Conservation (phyloP, 305 asterid genomes). For the Solanum hybrid region DNA sequence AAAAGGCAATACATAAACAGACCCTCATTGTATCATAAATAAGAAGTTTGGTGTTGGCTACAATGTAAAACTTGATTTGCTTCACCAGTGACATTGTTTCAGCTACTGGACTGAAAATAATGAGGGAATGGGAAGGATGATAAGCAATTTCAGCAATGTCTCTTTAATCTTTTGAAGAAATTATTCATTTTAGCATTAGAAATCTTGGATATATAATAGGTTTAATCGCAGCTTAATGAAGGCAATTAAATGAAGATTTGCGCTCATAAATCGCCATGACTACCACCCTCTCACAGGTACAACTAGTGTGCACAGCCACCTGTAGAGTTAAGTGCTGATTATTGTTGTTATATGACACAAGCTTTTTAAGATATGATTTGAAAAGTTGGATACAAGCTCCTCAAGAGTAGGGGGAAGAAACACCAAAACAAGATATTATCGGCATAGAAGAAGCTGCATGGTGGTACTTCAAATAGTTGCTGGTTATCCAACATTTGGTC, state of each 20-base stretch:
- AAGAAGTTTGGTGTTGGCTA: not conserved
- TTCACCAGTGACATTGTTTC: not conserved
- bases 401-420: not conserved
- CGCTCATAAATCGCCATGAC: not conserved
- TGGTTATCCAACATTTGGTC: not conserved
- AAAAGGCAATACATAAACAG: not conserved
- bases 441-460: not conserved
- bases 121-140: not conserved
- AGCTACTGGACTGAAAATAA: not conserved
- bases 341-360: not conserved
- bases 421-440: not conserved
- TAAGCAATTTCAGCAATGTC: not conserved
- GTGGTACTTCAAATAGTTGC: not conserved
- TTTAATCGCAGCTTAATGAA: not conserved
- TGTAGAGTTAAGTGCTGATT: not conserved
- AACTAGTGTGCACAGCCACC: not conserved
- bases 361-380: not conserved
- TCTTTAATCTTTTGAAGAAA: not conserved
- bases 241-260: not conserved
- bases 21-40: not conserved
- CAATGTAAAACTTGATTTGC: not conserved
- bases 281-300: not conserved
- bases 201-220: not conserved
- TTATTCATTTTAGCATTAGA: not conserved
- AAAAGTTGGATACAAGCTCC: not conserved